These are phyloP conservation scores for Acidomyces sp. DNA, from an alignment of 495 filamentous ascomycete genomes.

Conservation along the genomic window DNA sequence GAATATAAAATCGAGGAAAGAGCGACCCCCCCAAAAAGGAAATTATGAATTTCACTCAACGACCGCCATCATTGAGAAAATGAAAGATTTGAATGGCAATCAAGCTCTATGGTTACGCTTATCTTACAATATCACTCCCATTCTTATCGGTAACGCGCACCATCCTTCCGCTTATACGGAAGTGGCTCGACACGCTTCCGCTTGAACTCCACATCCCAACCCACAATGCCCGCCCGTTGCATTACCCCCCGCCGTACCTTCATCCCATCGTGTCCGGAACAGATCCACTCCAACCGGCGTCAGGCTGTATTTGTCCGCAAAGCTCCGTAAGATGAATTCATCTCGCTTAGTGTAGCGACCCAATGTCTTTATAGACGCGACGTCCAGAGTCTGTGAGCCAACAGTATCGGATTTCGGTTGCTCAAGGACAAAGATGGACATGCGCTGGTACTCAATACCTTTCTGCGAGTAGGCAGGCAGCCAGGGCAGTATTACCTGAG, in stretches of 20 bases:
- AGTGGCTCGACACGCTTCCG: slow-evolving; percentile 49
- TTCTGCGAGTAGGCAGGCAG: slow-evolving; percentile 75
- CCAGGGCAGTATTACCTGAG: slow-evolving; percentile 65
- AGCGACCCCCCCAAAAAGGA: no score
- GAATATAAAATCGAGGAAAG: no score
- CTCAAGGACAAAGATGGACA: slow-evolving; percentile 68
- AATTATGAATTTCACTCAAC: no score
- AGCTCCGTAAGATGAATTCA: slow-evolving; percentile 55
- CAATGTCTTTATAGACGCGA: slow-evolving; percentile 34
- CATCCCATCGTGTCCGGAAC: slow-evolving; percentile 85
- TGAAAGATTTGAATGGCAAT: no score
- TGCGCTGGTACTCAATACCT: slow-evolving; percentile 81
- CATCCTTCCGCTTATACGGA: slow-evolving; percentile 30
- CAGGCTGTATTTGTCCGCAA: slow-evolving; percentile 54
- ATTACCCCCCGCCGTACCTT: slow-evolving; percentile 73
- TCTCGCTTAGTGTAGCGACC: slow-evolving; percentile 38
- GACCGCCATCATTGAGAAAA: no score
- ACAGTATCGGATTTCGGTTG: slow-evolving; percentile 36
- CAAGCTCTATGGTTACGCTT: no score
- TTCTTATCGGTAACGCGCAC: slow-evolving; percentile 24
- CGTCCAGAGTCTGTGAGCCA: slow-evolving; percentile 42
- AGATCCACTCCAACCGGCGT: slow-evolving; percentile 67
- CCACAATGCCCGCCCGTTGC: slow-evolving; percentile 57
- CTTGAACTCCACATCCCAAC: slow-evolving; percentile 73
- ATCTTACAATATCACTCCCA: no score